Base-by-base conservation (phyloP, 2,329 filamentous ascomycete species). In the Pestalotiopsis fici region DNA sequence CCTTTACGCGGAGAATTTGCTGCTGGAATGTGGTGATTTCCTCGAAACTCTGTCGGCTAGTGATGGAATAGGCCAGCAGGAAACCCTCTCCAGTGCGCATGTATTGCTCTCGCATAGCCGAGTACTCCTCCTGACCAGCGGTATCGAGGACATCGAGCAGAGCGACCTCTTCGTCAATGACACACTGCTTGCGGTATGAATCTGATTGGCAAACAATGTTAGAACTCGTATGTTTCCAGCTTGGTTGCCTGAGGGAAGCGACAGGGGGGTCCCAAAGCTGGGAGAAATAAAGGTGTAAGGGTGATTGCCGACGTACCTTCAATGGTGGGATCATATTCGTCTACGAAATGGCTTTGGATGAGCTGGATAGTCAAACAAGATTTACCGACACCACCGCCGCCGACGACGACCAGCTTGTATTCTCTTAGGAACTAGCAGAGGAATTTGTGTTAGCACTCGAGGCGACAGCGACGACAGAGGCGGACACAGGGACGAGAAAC, bases 51-150 rank as follows among this genome's bases (percentile, higher is more conserved):
- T 98, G 95, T 78, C 95, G 90, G 78, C 95, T 98, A 66, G 93
- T 98, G 85, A 99, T 99, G 74, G 95, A 97, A 87, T 98, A 98
- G 77, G 98, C 94, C 65, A 99, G 90, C 78, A 99, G 85, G 83
- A 99, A 99, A 65, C 96, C 96, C 83, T 99, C 96, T 79, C 96
- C 96, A 27, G 95, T 98, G 77, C 96, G 91, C 95, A 99, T 99
- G 88, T 98, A 99, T 84, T 98, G 96, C 86, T 99, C 96, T 79
- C 96, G 89, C 96, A 99, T 98, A 65, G 96, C 96, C 67, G 95
- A 97, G 86, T 98, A 99, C 85, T 99, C 96, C 83, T 99, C 96
- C 82, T 99, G 96, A 69, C 96, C 96, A 70, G 96, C 96, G 65
- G 96, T 99, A 82, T 99, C 96, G 80, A 98, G 91, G 71, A 99